phyloP scores from a whole-genome alignment of 345 rosid genomes.

The Rhodamnia argentea region DNA sequence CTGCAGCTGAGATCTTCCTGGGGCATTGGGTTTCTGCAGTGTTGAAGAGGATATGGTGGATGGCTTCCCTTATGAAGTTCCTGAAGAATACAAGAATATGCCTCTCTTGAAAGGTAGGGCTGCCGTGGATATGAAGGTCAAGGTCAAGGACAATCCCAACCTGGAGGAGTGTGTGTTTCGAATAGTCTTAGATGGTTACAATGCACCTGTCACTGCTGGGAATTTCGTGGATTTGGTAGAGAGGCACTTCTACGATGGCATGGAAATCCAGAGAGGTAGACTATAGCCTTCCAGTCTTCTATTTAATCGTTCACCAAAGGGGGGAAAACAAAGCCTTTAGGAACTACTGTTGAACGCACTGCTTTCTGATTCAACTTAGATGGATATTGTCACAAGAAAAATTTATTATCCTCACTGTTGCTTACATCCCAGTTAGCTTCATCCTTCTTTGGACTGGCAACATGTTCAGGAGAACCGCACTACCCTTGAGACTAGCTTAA shows the following conservation, averaged over 20 bases:
- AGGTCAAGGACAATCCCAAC: conserved; percentile 94
- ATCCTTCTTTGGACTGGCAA: neutral
- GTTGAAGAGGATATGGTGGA: conserved; percentile 99
- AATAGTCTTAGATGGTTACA: conserved; percentile 91
- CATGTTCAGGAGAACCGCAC: neutral
- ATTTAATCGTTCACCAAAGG: neutral
- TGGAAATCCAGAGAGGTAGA: conserved; percentile 97
- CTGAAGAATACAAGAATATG: conserved; percentile 68
- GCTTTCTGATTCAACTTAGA: neutral
- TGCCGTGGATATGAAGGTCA: conserved; percentile 94
- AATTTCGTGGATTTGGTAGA: conserved; percentile 88
- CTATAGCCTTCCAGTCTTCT: neutral
- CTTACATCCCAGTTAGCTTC: neutral
- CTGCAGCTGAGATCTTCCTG: conserved; percentile 99
- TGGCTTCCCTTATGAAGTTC: conserved; percentile 89
- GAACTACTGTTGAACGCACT: neutral
- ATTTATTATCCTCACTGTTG: neutral
- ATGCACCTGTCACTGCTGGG: conserved; percentile 93
- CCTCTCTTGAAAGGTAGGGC: conserved; percentile 98
- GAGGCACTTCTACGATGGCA: conserved; percentile 93
- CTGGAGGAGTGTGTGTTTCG: conserved; percentile 72
- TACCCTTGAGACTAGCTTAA: neutral
- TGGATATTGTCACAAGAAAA: neutral
- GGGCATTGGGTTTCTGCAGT: conserved; percentile 99
- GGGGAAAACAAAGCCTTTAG: neutral